Percentiles rank a stretch among this genome's conserved stretches.
Conservation (phyloP, 805 yeast species). For the Zygoascus flipseniorum region DNA sequence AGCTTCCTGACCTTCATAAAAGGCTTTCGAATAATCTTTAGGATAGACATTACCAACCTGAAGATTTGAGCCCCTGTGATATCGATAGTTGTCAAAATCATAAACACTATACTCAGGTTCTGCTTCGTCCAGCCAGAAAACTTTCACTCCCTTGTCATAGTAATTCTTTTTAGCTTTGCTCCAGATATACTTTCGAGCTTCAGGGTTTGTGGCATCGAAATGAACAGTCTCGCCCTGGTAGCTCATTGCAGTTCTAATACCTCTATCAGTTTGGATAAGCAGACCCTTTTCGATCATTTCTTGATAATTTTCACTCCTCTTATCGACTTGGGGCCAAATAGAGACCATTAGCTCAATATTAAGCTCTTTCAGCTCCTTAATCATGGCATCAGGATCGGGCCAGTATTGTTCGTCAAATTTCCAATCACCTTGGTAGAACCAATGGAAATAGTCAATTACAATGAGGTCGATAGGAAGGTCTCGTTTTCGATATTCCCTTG, state of each 20-base stretch:
- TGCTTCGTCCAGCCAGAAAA: slow-evolving; percentile 18
- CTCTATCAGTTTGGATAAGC: slow-evolving; percentile 15
- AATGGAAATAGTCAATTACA: slow-evolving; percentile 15
- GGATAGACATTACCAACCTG: slow-evolving; percentile 15
- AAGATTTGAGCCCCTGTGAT: slow-evolving; percentile 12
- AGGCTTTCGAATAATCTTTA: slow-evolving; percentile 13
- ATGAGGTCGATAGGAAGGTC: slow-evolving; percentile 15
- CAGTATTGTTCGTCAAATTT: slow-evolving; percentile 14
- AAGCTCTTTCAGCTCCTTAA: slow-evolving; percentile 11
- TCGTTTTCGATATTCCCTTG: slow-evolving; percentile 12
- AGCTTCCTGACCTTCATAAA: slow-evolving; percentile 13
- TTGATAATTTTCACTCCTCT: slow-evolving; percentile 11
- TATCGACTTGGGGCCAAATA: slow-evolving; percentile 17
- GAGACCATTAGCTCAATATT: slow-evolving; percentile 16
- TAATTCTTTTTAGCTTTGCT: slow-evolving; percentile 12
- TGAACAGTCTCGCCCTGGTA: slow-evolving; percentile 12
- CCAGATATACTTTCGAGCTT: slow-evolving; percentile 14
- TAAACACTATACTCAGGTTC: slow-evolving; percentile 17
- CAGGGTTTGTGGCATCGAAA: slow-evolving; percentile 16
- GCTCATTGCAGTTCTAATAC: slow-evolving; percentile 13
- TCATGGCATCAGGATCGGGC: slow-evolving; percentile 19
- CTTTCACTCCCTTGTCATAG: slow-evolving; percentile 12
- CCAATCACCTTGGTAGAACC: slow-evolving; percentile 18
- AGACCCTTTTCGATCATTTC: slow-evolving; percentile 16
- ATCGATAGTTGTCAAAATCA: slow-evolving; percentile 16